Evolutionary conservation across 129 eudicot genomes (phyloP), one percentile per base, ranked within the genome.

Genomic region (Tagetes erecta): DNA sequence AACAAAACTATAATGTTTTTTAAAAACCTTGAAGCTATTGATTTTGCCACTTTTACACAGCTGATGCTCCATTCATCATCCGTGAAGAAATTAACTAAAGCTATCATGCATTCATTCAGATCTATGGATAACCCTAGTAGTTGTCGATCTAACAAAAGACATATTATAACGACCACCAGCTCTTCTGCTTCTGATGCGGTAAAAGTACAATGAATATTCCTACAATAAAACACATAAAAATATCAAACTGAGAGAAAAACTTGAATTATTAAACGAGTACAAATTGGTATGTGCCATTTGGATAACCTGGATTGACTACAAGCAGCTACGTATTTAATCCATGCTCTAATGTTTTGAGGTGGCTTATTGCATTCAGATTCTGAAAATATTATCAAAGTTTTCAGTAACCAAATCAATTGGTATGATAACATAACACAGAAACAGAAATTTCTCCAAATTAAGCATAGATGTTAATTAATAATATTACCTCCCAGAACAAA

Each of bases 341-440:
- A 95, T 47, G 82, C 82, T 82, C 85, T 82, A 69, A 95, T 87
- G 75, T 87, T 94, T 80, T 83, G 87, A 31, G 97, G 89, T n/a
- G 88, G 88, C 33, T 91, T 92, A 53, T 10, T 30, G 60, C 20
- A 8, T 45, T 60, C 80, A 50, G 89, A 78, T 80, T 83, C 96
- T 87, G 64, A 70, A 51, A 73, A 58, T 71, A 64, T 57, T 11
- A 39, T 64, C 80, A 59, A 47, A 20, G 30, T 67, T n/a, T 56
- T 37, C 40, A 45, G 78, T 60, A 80, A 79, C 12, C 31, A 59
- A 8, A 42, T 34, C 68, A 56, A 42, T 20, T 53, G 51, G 50
- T 51, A 52, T 14, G 36, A 44, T 13, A 13, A 55, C 10, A 42
- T 34, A 50, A 6, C 7, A 33, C 52, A 51, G 6, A 50, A 8